Conservation (phyloP, 495 filamentous ascomycete genomes). For the Penicillium silybi region DNA sequence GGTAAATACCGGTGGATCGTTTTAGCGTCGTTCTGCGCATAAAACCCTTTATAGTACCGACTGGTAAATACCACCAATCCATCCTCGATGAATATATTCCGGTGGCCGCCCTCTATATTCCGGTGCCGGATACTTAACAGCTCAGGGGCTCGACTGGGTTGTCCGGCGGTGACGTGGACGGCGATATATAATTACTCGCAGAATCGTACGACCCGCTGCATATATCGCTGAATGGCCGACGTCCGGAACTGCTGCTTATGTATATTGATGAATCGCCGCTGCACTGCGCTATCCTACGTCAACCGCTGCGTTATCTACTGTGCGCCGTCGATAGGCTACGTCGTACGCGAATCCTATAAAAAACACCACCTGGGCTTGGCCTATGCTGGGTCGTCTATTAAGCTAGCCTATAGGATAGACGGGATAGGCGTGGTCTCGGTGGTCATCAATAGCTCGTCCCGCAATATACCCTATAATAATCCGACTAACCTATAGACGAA, state of each 20-base stretch:
- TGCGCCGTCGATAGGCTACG: background rate
- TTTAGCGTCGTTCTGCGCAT: too few species aligned
- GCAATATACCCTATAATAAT: background rate
- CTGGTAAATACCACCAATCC: background rate
- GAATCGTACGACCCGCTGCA: background rate
- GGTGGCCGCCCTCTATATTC: background rate
- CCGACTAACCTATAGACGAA: background rate
- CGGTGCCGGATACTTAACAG: too few species aligned
- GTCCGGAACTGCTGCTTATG: background rate
- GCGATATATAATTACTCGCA: background rate
- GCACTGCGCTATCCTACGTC: background rate
- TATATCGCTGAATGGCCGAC: background rate
- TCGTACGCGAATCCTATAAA: background rate
- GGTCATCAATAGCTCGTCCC: background rate
- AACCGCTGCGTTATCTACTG: background rate
- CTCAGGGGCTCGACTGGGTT: background rate
- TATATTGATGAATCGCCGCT: background rate
- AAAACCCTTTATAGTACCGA: too few species aligned
- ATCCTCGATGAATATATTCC: background rate
- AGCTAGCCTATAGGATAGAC: background rate
- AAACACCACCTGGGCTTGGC: background rate
- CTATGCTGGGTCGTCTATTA: background rate
- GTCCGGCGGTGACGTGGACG: background rate
- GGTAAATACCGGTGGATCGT: too few species aligned
- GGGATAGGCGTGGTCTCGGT: too few species aligned